These are phyloP conservation scores for Coix lacrymajobi DNA, from an alignment of 176 grass and related monocot genomes.

Conservation along the genomic window DNA sequence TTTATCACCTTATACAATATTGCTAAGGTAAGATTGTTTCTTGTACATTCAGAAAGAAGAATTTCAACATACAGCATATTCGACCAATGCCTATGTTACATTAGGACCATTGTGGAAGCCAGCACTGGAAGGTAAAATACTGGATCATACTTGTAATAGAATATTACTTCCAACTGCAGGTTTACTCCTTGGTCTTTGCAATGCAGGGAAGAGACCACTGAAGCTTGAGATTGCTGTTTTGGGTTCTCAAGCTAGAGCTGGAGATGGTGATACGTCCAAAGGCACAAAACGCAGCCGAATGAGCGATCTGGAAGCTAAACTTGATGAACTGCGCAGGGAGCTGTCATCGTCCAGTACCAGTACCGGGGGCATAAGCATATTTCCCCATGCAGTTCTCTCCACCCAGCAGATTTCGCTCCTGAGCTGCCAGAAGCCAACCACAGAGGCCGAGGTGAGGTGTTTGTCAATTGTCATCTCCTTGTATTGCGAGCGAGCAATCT, in stretches of 20 bases:
- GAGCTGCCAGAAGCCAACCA: slow-evolving; percentile 57
- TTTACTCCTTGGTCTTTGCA: not conserved
- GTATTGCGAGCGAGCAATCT: not conserved
- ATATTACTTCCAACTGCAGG: not conserved
- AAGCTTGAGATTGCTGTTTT: slow-evolving; percentile 43
- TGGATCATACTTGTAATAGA: not conserved
- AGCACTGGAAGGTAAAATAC: slow-evolving; percentile 55
- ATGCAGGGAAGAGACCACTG: slow-evolving; percentile 58
- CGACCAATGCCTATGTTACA: slow-evolving; percentile 81
- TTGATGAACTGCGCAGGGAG: slow-evolving; percentile 64
- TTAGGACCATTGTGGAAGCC: slow-evolving; percentile 70
- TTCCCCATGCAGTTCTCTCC: slow-evolving; percentile 79
- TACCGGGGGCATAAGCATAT: slow-evolving; percentile 53
- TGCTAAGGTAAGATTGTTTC: slow-evolving; percentile 8
- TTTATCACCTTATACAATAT: not conserved
- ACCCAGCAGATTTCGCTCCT: slow-evolving; percentile 58
- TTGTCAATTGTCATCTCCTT: not conserved
- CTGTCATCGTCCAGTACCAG: slow-evolving; percentile 42
- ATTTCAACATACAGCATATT: slow-evolving; percentile 96
- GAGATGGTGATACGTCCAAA: slow-evolving; percentile 24
- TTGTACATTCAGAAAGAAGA: slow-evolving; percentile 73
- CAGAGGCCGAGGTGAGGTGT: slow-evolving; percentile 44
- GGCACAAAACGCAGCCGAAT: slow-evolving; percentile 37
- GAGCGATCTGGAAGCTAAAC: slow-evolving; percentile 65
- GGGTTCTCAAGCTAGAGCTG: slow-evolving; percentile 1